phyloP scores from a whole-genome alignment of 2,329 filamentous ascomycete species.

The Fusarium albosuccineum region DNA sequence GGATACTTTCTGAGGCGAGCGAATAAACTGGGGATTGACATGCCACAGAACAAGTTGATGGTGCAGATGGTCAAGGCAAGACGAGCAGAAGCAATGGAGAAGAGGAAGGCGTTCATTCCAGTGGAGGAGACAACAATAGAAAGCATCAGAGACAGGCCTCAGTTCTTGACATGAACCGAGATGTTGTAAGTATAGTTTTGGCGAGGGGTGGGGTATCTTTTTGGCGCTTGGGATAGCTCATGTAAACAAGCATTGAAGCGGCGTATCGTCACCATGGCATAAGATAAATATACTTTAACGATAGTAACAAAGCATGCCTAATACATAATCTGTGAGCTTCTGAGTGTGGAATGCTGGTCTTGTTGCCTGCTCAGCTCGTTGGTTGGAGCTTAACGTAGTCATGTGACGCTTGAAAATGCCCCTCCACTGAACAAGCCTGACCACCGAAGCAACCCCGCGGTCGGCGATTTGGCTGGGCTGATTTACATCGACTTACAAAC shows the following conservation, averaged over 20 bases:
- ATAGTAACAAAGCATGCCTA: too few relatives aligned
- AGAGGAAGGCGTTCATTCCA: constrained; percentile 50
- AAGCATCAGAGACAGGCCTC: constrained; percentile 28
- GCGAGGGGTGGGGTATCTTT: constrained; percentile 16
- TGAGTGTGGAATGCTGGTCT: not conserved
- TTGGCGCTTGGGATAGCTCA: constrained; percentile 20
- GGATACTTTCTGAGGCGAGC: constrained; percentile 86
- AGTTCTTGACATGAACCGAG: not conserved
- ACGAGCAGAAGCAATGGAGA: constrained; percentile 53
- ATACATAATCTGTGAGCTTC: too few relatives aligned
- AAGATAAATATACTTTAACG: not conserved
- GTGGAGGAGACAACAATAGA: constrained; percentile 53
- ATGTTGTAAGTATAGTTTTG: constrained; percentile 3
- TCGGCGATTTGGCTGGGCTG: constrained; percentile 31
- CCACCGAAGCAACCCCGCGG: constrained; percentile 36
- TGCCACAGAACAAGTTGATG: constrained; percentile 79
- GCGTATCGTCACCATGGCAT: not conserved
- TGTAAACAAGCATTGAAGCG: not conserved
- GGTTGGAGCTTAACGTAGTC: constrained; percentile 20
- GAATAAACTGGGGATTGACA: constrained; percentile 77
- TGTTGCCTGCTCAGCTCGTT: not conserved
- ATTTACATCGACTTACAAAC: constrained; percentile 31
- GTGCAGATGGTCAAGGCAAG: constrained; percentile 81
- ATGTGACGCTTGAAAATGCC: constrained; percentile 42
- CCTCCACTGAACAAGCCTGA: constrained; percentile 36